These are phyloP conservation scores for Colletotrichum agaves DNA, from an alignment of 2,329 filamentous ascomycete genomes.

Conservation along the genomic window DNA sequence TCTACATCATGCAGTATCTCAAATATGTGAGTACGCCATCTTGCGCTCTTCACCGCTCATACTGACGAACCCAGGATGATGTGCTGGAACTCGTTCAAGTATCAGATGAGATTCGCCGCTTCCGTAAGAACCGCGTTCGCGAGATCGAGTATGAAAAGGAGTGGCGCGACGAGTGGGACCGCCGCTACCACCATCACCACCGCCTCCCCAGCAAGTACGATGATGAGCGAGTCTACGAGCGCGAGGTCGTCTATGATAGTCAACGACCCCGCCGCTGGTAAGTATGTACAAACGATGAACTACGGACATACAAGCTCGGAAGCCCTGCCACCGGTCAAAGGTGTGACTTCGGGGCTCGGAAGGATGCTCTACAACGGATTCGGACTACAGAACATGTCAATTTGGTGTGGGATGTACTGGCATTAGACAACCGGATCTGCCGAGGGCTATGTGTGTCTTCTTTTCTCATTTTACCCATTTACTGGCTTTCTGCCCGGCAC, in stretches of 20 bases:
- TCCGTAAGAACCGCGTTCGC: slow-evolving; percentile 61
- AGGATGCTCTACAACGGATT: slow-evolving; percentile 13
- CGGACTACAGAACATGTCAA: slow-evolving; percentile 30
- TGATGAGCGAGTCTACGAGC: slow-evolving; percentile 74
- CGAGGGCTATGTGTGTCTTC: slow-evolving; percentile 19
- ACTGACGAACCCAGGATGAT: slow-evolving; percentile 74
- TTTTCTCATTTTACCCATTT: slow-evolving; percentile 19
- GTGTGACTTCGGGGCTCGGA: neutral
- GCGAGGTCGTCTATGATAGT: slow-evolving; percentile 73
- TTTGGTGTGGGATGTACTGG: slow-evolving; percentile 16
- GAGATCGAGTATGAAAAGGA: slow-evolving; percentile 70
- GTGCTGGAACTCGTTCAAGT: slow-evolving; percentile 85
- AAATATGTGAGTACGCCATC: slow-evolving; percentile 75
- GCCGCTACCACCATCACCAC: slow-evolving; percentile 47
- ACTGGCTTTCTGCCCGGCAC: slow-evolving; percentile 24
- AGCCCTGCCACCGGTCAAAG: neutral
- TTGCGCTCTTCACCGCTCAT: neutral
- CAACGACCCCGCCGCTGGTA: slow-evolving; percentile 28
- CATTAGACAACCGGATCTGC: slow-evolving; percentile 33
- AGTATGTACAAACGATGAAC: slow-evolving; percentile 17
- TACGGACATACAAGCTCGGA: slow-evolving; percentile 1
- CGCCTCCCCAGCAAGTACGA: slow-evolving; percentile 55
- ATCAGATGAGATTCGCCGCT: slow-evolving; percentile 82
- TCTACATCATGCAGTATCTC: slow-evolving; percentile 93
- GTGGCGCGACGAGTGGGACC: slow-evolving; percentile 62